Evolutionary conservation across 139 green algal species (phyloP).

Genomic region (Coelastrella sp.): DNA sequence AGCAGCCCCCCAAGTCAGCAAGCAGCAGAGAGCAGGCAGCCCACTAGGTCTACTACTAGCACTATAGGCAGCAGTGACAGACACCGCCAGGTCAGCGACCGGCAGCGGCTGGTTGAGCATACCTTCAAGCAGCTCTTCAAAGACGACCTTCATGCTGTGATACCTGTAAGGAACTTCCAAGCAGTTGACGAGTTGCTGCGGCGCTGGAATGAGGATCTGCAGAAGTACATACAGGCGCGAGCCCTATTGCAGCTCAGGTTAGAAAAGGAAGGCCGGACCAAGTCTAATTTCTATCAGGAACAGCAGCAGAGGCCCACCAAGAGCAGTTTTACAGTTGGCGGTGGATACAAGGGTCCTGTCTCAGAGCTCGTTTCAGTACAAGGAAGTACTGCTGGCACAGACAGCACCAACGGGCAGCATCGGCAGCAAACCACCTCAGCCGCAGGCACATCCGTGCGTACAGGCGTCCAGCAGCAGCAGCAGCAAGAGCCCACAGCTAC

Average conservation of each 20-base stretch:
- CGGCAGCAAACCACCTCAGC: background rate
- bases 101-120: conserved; percentile 31
- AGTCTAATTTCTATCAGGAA: background rate
- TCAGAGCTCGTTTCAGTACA: no score
- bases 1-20: background rate
- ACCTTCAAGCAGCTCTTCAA: conserved; percentile 46
- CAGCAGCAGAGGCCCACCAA: background rate
- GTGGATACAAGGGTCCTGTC: no score
- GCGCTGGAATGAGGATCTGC: conserved; percentile 31
- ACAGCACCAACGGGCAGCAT: background rate
- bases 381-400: background rate
- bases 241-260: conserved; percentile 21
- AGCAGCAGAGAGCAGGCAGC: background rate
- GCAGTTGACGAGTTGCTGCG: conserved; percentile 46
- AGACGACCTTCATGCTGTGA: conserved; percentile 37
- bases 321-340: background rate
- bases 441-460: background rate
- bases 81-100: background rate
- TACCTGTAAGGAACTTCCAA: conserved; percentile 34
- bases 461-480: background rate
- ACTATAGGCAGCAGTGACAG: background rate
- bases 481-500: background rate
- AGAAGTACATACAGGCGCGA: conserved; percentile 24
- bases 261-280: background rate
- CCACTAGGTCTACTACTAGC: background rate